Percentiles rank a stretch among this genome's conserved stretches.
Conservation (phyloP, 129 eudicot species). For the Oenanthe sinensis region DNA sequence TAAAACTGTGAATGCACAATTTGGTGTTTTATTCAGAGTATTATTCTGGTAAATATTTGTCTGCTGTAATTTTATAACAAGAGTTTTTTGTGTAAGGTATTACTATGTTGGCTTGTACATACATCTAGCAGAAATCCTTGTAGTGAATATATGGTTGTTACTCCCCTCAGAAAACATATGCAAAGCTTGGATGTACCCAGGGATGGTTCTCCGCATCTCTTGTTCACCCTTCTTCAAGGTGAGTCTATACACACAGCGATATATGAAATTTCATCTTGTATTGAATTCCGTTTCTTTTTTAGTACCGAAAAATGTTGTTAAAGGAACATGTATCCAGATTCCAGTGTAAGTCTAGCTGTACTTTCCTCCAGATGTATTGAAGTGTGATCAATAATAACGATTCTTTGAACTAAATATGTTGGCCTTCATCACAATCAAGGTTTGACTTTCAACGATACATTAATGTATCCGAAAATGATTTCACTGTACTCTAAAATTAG, state of each 20-base stretch:
- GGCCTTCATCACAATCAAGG: background rate
- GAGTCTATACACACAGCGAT: conserved; percentile 14
- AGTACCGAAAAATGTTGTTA: background rate
- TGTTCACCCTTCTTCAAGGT: conserved; percentile 75
- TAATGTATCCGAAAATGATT: background rate
- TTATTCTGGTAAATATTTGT: background rate
- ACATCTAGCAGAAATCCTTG: background rate
- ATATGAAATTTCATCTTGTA: background rate
- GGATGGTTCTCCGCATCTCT: conserved; percentile 93
- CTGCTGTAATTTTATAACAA: background rate
- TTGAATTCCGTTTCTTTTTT: background rate
- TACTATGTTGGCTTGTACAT: background rate
- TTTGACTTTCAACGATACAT: too few species aligned
- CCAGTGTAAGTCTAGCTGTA: background rate
- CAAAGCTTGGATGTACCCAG: conserved; percentile 73
- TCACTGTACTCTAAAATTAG: background rate
- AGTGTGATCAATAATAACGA: background rate
- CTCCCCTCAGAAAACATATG: conserved; percentile 61
- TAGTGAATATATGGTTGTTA: conserved; percentile 15
- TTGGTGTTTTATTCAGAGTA: background rate
- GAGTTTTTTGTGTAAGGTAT: background rate
- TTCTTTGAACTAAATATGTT: background rate
- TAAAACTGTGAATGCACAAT: background rate
- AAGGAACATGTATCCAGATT: background rate
- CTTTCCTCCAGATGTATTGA: background rate